Conservation (phyloP, 1,139 yeast species). For the Debaryomycetaceae sp. region DNA sequence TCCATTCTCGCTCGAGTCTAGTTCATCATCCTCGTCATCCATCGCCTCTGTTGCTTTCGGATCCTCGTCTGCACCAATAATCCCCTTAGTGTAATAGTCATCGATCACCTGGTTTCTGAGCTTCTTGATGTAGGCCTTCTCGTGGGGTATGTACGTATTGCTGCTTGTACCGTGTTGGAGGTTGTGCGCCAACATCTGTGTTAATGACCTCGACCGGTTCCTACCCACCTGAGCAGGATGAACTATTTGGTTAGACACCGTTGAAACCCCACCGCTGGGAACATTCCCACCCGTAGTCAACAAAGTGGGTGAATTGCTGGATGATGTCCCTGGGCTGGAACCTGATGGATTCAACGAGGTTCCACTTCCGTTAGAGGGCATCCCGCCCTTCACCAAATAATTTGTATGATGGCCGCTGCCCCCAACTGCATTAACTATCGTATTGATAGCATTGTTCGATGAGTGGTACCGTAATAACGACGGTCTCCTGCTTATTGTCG, state of each 20-base stretch:
- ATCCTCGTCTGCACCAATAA: constrained; percentile 37
- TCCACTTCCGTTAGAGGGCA: background rate
- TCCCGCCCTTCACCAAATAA: background rate
- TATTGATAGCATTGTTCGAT: constrained; percentile 3
- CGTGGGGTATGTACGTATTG: constrained; percentile 57
- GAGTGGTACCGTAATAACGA: constrained; percentile 20
- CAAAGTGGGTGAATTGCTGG: background rate
- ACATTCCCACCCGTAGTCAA: background rate
- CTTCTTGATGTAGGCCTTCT: constrained; percentile 62
- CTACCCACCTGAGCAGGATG: constrained; percentile 6
- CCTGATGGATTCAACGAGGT: background rate
- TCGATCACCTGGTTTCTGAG: constrained; percentile 62
- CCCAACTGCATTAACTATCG: constrained; percentile 1
- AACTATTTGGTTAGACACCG: background rate
- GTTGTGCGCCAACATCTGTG: constrained; percentile 17
- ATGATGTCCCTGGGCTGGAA: background rate
- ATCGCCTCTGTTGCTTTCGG: constrained; percentile 28
- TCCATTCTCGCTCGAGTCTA: constrained; percentile 20
- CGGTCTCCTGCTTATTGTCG: constrained; percentile 12
- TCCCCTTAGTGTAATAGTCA: constrained; percentile 68
- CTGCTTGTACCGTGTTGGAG: constrained; percentile 22
- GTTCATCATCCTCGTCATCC: constrained; percentile 21
- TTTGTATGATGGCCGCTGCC: background rate
- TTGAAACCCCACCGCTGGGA: background rate
- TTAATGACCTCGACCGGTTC: constrained; percentile 19